Evolutionary conservation across 1,139 yeast genomes (phyloP), one percentile per base, ranked within the genome.

Genomic region (Scheffersomyces parashehatae): DNA sequence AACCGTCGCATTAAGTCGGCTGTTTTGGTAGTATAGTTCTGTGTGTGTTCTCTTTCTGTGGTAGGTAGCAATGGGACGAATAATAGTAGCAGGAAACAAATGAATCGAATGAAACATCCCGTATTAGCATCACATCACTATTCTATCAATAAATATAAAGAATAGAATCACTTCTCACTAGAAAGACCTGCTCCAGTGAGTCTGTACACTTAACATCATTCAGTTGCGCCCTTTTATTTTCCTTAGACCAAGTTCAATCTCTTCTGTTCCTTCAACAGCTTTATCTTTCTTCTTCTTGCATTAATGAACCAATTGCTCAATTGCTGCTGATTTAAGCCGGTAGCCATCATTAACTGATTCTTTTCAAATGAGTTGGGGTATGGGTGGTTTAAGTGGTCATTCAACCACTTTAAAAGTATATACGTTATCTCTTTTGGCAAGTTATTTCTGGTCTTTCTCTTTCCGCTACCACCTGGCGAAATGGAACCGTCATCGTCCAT

Each of bases 251-350:
- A 52, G 41, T 57, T 59, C 46, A 65, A 54, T 32, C 65, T 48
- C 46, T 65, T 60, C 40, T 68, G 73, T 59, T 75, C 73, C 60
- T 77, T 66, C 62, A 69, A 68, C 40, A 64, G 60, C 55, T 71
- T 81, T 41, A 89, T 81, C 62, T 88, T 85, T 57, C 99, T 75
- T 59, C 98, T 77, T 60, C 99, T 79, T 28, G 97, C 97, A 64
- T 93, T 93, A 57, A 93, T 93, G 61, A 93, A 93, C 98, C 99
- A 93, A 64, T 93, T 93, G 51, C 95, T 84, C 49, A 93, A 77
- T 64, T 93, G 99, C 54, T 90, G 96, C 63, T 88, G 83, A 49
- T 91, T 87, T 57, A 93, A 77, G 0, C 97, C 97, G 0, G 99
- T 93, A 59, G 81, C 79, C 55, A 79, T 73, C 75, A 90, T 82